Percentiles rank a stretch among this genome's conserved stretches.
Evolutionary conservation across 768 basidiomycete genomes (phyloP).

Genomic region (Termitomyces sp.): DNA sequence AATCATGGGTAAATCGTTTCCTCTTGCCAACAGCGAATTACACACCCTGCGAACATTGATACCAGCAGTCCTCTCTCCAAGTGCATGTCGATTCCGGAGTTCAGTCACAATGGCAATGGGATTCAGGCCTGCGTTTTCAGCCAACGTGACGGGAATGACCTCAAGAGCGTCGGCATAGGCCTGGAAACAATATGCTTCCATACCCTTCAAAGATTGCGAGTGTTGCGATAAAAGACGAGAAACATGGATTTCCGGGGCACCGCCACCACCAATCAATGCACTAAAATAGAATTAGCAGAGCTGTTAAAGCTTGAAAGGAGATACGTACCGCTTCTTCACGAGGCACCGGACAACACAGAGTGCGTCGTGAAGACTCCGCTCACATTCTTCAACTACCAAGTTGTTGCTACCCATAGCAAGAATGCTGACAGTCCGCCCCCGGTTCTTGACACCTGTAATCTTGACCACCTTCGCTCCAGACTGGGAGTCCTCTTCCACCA

Average conservation of each 20-base stretch:
- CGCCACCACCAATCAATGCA: constrained; percentile 92
- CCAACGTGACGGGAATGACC: constrained; percentile 94
- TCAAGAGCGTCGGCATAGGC: constrained; percentile 97
- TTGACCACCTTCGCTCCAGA: constrained; percentile 88
- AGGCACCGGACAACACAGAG: constrained; percentile 98
- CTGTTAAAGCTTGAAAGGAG: constrained; percentile 16
- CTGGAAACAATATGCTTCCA: constrained; percentile 99
- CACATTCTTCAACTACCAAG: constrained; percentile 93
- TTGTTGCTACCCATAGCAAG: constrained; percentile 92
- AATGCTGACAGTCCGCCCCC: constrained; percentile 91
- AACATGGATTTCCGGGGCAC: constrained; percentile 96
- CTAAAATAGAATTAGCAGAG: constrained; percentile 22
- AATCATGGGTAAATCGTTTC: neutral
- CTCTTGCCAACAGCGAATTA: neutral
- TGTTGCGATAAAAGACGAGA: constrained; percentile 88
- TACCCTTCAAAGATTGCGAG: constrained; percentile 90
- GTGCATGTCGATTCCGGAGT: constrained; percentile 91
- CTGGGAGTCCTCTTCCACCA: constrained; percentile 84
- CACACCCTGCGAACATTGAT: constrained; percentile 96
- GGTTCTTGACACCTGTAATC: constrained; percentile 92
- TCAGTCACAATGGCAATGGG: constrained; percentile 98
- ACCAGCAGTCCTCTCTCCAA: constrained; percentile 91
- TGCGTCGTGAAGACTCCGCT: constrained; percentile 96
- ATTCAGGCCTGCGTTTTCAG: constrained; percentile 97
- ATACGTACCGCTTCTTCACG: constrained; percentile 88